Evolutionary conservation across 2,329 filamentous ascomycete species (phyloP).

Genomic region (Colletotrichum orbiculare): DNA sequence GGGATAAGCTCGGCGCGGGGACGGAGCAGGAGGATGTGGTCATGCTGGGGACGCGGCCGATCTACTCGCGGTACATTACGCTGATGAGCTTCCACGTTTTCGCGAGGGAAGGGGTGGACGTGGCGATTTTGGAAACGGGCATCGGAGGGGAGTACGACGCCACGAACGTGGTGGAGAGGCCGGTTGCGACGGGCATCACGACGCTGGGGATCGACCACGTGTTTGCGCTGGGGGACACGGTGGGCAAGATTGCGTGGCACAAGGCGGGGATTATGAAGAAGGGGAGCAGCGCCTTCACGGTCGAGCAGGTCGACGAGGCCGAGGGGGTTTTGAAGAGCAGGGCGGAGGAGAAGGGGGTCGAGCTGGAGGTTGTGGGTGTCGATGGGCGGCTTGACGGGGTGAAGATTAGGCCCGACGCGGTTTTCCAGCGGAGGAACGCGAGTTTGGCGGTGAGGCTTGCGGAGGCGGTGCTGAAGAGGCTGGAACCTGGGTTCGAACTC

Average conservation of each 20-base stretch:
- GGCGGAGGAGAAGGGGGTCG: conserved; percentile 63
- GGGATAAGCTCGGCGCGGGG: conserved; percentile 70
- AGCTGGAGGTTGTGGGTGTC: conserved; percentile 14
- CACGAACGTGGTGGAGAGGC: conserved; percentile 78
- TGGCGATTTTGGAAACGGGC: conserved; percentile 89
- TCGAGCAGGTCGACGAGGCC: conserved; percentile 47
- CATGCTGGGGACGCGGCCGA: conserved; percentile 77
- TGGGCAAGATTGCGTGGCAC: conserved; percentile 88
- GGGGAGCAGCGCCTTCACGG: conserved; percentile 55
- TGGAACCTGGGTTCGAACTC: conserved; percentile 43
- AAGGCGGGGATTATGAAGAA: conserved; percentile 88
- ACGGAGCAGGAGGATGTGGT: conserved; percentile 55
- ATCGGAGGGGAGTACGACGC: conserved; percentile 95
- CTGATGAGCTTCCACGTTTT: conserved; percentile 90
- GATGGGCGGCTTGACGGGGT: conserved; percentile 55
- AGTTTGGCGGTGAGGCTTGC: conserved; percentile 65
- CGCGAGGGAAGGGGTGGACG: conserved; percentile 77
- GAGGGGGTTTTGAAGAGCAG: conserved; percentile 68
- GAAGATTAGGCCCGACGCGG: conserved; percentile 58
- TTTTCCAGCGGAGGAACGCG: conserved; percentile 70
- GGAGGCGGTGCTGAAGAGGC: conserved; percentile 57
- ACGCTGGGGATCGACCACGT: conserved; percentile 89
- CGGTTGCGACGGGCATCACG: conserved; percentile 75
- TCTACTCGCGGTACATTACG: conserved; percentile 93
- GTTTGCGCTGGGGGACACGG: conserved; percentile 80